phyloP scores from a whole-genome alignment of 129 eudicot species.

The Tanacetum coccineum region DNA sequence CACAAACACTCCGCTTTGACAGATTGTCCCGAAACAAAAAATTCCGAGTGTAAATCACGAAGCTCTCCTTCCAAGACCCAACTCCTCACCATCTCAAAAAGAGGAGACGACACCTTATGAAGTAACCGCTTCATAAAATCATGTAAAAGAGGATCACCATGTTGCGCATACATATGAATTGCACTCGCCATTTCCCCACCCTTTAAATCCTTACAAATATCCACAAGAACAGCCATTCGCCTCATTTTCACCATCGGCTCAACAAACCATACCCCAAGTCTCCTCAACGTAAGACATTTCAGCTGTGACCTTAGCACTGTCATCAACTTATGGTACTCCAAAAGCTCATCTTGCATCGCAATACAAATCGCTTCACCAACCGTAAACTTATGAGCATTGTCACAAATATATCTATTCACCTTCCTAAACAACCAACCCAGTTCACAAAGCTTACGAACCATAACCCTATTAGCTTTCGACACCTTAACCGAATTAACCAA shows the following conservation, averaged over 20 bases:
- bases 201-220: slow-evolving; percentile 63
- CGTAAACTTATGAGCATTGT: slow-evolving; percentile 41
- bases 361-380: slow-evolving; percentile 74
- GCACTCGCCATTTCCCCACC: slow-evolving; percentile 96
- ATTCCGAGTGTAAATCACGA: slow-evolving; percentile 67
- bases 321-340: slow-evolving; percentile 63
- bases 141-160: slow-evolving; percentile 82
- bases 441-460: slow-evolving; percentile 66
- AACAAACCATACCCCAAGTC: slow-evolving; percentile 72
- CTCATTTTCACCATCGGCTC: slow-evolving; percentile 91
- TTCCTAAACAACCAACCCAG: slow-evolving; percentile 82
- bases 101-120: slow-evolving; percentile 66
- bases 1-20: slow-evolving; percentile 76
- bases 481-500: slow-evolving; percentile 46
- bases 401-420: slow-evolving; percentile 57
- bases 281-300: slow-evolving; percentile 71
- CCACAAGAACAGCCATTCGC: slow-evolving; percentile 86
- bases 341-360: slow-evolving; percentile 73
- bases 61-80: slow-evolving; percentile 96
- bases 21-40: slow-evolving; percentile 67
- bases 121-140: slow-evolving; percentile 79
- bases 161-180: slow-evolving; percentile 83
- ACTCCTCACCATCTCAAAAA: slow-evolving; percentile 91
- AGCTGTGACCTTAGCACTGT: slow-evolving; percentile 72
- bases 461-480: slow-evolving; percentile 50